These are phyloP conservation scores for Typha latifolia DNA, from an alignment of 176 grass and related monocot species.

Conservation along the genomic window DNA sequence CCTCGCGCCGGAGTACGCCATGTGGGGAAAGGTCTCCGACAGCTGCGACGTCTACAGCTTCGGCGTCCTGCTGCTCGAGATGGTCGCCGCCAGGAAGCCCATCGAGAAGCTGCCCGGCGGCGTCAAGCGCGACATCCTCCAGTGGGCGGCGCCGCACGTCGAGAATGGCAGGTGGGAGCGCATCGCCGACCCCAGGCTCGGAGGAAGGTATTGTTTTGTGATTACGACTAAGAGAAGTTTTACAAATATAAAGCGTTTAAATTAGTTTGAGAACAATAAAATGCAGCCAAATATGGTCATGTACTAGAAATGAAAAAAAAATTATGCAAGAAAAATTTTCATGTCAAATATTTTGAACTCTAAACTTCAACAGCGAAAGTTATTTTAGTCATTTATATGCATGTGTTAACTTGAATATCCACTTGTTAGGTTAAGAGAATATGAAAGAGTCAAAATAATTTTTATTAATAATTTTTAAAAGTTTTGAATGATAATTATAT, in stretches of 20 bases:
- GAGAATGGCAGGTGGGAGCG: slow-evolving; percentile 45
- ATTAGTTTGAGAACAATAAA: neutral
- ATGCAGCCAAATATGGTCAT: neutral
- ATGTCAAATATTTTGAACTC: no score
- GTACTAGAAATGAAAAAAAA: no score
- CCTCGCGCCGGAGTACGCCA: slow-evolving; percentile 72
- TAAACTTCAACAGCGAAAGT: no score
- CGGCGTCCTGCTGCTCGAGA: slow-evolving; percentile 61
- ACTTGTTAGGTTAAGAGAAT: no score
- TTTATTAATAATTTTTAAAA: no score
- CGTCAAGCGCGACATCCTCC: slow-evolving; percentile 50
- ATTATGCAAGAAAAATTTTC: no score
- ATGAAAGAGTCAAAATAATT: no score
- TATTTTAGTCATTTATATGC: no score
- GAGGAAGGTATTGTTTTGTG: neutral
- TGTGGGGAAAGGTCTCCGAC: slow-evolving; percentile 75
- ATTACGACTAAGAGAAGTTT: neutral
- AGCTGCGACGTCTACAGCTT: slow-evolving; percentile 79
- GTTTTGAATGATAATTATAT: no score
- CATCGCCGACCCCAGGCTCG: slow-evolving; percentile 39
- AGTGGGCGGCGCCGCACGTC: slow-evolving; percentile 47
- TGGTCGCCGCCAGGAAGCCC: slow-evolving; percentile 39
- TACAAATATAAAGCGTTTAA: neutral
- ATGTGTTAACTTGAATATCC: no score
- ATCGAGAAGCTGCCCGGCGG: slow-evolving; percentile 52